Conservation (phyloP, 2,329 filamentous ascomycete genomes). For the Aspergillus carbonarius region DNA sequence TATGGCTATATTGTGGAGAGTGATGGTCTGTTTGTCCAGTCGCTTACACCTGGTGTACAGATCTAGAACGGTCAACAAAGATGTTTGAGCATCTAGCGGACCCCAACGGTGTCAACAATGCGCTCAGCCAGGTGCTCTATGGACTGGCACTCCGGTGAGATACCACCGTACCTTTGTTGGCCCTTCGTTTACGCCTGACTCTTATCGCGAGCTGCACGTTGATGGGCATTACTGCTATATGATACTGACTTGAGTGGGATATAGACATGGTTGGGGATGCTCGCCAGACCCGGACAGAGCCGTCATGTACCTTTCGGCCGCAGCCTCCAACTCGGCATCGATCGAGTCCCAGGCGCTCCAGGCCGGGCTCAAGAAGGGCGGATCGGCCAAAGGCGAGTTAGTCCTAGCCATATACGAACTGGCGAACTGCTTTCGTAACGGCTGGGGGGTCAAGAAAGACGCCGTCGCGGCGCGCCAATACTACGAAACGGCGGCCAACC, state of each 20-base stretch:
- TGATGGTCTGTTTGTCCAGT: background rate
- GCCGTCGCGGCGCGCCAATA: conserved; percentile 83
- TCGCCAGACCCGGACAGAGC: conserved; percentile 68
- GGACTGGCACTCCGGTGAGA: conserved; percentile 80
- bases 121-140: conserved; percentile 92
- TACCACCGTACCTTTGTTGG: background rate
- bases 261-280: conserved; percentile 91
- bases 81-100: conserved; percentile 85
- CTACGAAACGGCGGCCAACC: conserved; percentile 94
- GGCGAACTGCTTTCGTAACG: conserved; percentile 73
- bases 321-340: conserved; percentile 83
- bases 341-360: conserved; percentile 83
- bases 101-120: conserved; percentile 81
- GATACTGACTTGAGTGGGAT: background rate
- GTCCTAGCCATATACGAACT: conserved; percentile 96
- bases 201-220: background rate
- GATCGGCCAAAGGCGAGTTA: conserved; percentile 91
- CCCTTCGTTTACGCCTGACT: background rate
- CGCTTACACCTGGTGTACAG: conserved; percentile 31
- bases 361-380: conserved; percentile 88
- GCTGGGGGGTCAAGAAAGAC: conserved; percentile 88
- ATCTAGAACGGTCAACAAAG: conserved; percentile 74
- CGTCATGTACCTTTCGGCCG: conserved; percentile 80
- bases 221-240: background rate
- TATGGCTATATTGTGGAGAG: conserved; percentile 23